These are phyloP conservation scores for Monilinia fructigena DNA, from an alignment of 2,329 filamentous ascomycete genomes.

Conservation along the genomic window DNA sequence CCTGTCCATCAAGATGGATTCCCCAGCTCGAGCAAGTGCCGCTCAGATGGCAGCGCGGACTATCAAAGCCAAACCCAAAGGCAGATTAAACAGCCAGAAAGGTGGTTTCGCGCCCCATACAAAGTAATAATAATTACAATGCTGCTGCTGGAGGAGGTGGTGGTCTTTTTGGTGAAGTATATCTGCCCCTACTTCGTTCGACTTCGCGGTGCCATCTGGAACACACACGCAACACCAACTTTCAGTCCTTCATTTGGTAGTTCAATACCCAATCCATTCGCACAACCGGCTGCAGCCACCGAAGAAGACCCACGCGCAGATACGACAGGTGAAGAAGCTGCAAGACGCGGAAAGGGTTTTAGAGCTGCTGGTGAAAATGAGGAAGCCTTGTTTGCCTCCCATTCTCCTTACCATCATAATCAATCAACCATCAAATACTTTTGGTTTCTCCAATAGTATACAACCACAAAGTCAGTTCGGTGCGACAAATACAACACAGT, in stretches of 20 bases:
- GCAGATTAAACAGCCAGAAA: constrained; percentile 18
- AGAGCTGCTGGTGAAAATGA: constrained; percentile 11
- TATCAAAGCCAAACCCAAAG: constrained; percentile 34
- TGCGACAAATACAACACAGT: constrained; percentile 6
- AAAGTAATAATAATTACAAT: constrained; percentile 4
- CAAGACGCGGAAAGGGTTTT: constrained; percentile 13
- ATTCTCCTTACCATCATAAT: constrained; percentile 12
- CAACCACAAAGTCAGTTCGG: constrained; percentile 15
- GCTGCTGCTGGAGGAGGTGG: constrained; percentile 23
- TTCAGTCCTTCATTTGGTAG: constrained; percentile 24
- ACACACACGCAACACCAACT: constrained; percentile 18
- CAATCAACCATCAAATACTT: constrained; percentile 13
- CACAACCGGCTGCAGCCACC: constrained; percentile 14
- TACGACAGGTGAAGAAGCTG: constrained; percentile 25
- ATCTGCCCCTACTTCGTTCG: constrained; percentile 34
- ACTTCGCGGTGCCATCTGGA: constrained; percentile 33
- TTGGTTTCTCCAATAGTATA: constrained; percentile 1
- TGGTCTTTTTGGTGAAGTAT: constrained; percentile 37
- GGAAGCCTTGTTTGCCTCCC: constrained; percentile 10
- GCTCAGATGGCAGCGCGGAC: constrained; percentile 39
- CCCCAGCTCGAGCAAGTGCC: constrained; percentile 37
- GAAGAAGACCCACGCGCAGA: constrained; percentile 26
- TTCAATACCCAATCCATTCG: constrained; percentile 23
- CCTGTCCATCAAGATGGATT: constrained; percentile 29
- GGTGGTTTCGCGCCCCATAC: constrained; percentile 19